Conservation (phyloP, 1,284 basidiomycete genomes). For the Sanghuangporus weigelae region DNA sequence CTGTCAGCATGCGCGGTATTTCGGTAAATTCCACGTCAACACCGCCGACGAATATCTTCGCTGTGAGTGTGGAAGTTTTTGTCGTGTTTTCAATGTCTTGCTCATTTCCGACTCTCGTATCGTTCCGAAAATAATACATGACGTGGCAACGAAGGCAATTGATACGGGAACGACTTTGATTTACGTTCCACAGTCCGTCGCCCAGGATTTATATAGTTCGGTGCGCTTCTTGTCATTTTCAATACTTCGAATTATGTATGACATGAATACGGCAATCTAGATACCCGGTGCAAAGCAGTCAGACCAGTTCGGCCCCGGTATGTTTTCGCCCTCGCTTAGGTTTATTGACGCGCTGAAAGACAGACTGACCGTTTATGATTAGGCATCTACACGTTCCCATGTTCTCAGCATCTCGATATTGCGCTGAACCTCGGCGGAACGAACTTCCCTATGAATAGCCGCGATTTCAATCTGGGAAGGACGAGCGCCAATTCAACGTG, state of each 20-base stretch:
- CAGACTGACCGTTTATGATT: background rate
- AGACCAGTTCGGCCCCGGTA: conserved; percentile 38
- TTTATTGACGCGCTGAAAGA: background rate
- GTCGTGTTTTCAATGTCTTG: background rate
- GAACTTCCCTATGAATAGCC: conserved; percentile 43
- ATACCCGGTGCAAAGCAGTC: conserved; percentile 43
- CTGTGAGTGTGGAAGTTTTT: conserved; percentile 30
- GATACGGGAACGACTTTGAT: conserved; percentile 60
- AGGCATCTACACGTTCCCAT: conserved; percentile 52
- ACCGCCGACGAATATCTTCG: conserved; percentile 24
- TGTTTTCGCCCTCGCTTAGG: conserved; percentile 1
- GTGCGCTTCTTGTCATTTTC: conserved; percentile 23
- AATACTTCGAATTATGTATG: background rate
- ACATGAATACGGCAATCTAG: conserved; percentile 25
- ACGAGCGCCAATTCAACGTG: conserved; percentile 28
- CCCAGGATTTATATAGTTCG: conserved; percentile 36
- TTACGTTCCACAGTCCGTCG: conserved; percentile 41
- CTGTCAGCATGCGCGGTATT: conserved; percentile 40
- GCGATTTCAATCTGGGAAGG: conserved; percentile 66
- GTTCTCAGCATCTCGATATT: conserved; percentile 31
- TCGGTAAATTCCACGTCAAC: conserved; percentile 27
- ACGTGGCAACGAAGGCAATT: conserved; percentile 38
- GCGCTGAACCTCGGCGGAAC: conserved; percentile 51
- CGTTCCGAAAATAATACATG: background rate
- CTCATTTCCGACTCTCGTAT: background rate